Conservation (phyloP, 2,329 filamentous ascomycete genomes). For the Cladobotryum mycophilum region DNA sequence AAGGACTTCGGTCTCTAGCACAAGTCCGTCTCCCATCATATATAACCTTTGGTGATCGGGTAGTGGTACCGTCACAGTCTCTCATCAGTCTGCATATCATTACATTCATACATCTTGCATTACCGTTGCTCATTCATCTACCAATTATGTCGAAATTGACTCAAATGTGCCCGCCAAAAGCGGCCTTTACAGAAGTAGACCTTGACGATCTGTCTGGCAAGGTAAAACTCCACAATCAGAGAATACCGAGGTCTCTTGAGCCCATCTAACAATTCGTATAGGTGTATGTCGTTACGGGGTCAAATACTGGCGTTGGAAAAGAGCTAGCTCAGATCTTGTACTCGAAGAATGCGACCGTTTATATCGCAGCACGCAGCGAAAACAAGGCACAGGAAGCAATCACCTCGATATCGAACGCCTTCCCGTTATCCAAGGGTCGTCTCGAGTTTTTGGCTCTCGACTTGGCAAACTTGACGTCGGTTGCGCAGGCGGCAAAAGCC, state of each 20-base stretch:
- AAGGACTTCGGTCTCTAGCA: too few species aligned
- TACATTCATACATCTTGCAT: too few species aligned
- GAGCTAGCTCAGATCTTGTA: slow-evolving; percentile 49
- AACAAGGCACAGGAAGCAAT: slow-evolving; percentile 39
- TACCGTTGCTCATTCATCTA: too few species aligned
- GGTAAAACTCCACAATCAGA: slow-evolving; percentile 38
- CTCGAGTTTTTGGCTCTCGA: slow-evolving; percentile 36
- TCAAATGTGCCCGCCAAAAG: slow-evolving; percentile 8
- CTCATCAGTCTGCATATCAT: too few species aligned
- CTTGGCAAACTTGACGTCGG: slow-evolving; percentile 26
- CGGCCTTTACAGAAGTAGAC: slow-evolving; percentile 43
- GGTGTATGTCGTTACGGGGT: slow-evolving; percentile 45
- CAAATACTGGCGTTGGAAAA: slow-evolving; percentile 38
- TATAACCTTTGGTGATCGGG: too few species aligned
- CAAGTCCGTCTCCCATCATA: too few species aligned
- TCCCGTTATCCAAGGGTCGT: slow-evolving; percentile 14
- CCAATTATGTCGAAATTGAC: background rate
- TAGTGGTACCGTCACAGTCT: too few species aligned
- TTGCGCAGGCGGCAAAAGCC: slow-evolving; percentile 20
- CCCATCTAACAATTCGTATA: slow-evolving; percentile 11
- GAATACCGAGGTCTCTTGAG: too few species aligned
- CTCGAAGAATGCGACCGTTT: slow-evolving; percentile 44
- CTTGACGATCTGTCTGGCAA: slow-evolving; percentile 44
- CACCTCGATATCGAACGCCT: slow-evolving; percentile 20
- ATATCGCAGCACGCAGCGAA: slow-evolving; percentile 44